Evolutionary conservation across 768 basidiomycete species (phyloP), one percentile per base, ranked within the genome.

Genomic region (Serpula lacrymans): DNA sequence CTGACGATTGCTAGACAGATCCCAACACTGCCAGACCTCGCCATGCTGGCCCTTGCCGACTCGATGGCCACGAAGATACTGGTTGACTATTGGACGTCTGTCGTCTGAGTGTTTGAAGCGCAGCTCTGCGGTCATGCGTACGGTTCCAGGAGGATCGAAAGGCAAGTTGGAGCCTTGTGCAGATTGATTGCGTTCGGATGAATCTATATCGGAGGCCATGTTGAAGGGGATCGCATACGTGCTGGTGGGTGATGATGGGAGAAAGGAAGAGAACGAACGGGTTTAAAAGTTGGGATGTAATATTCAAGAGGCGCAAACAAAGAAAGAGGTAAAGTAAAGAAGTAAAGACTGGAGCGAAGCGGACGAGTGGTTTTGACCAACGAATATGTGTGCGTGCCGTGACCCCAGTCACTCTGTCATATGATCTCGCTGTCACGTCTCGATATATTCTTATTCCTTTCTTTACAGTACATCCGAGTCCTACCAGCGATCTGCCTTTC

Each of bases 31-130:
- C 63, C 80, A 87, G 46, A 97, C 94, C 54, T 85, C 80, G 34
- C 94, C 94, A 55, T 96, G 93, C 57, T 90, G 88, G 10, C 94
- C 94, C 43, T 76, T 78, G 16, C 94, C 94, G 16, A 96, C 81
- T 54, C 77, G 77, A 41, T 74, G 71, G 39, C 82, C 70, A 42
- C 92, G 79, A 34, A 81, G 68, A 61, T 95, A 97, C 62, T 94
- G 88, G 68, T 97, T 97, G 50, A 96, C 63, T 66, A 82, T 77
- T 30, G 60, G 60, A 8, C 60, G 70, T 64, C 51, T 55, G 45
- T 65, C 65, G 27, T 62, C 61, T 39, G 65, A 68, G 47, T 67
- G 57, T 45, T 65, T 60, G 39, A 68, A 63, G 40, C 65, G 55
- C 37, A 76, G 59, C 33, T 64, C 55, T 42, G 65, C 58, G 25